A percentile compares a stretch with the other conserved stretches of the same genome.
phyloP scores from a whole-genome alignment of 106 monocot genomes.

The Allium fistulosum region DNA sequence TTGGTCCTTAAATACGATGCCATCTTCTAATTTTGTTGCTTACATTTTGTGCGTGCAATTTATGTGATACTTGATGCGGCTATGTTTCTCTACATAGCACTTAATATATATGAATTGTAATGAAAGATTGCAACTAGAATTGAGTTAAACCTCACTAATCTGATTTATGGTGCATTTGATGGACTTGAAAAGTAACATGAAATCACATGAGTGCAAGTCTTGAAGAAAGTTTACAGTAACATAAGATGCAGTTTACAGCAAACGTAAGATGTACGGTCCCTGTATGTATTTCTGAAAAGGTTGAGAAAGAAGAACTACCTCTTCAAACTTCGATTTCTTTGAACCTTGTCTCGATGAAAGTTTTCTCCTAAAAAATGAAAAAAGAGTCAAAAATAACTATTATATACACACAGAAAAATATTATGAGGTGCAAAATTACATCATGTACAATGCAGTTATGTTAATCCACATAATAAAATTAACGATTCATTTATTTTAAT shows the following conservation, averaged over 20 bases:
- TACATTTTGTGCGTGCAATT: no score
- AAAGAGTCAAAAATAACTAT: not conserved
- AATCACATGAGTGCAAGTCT: not conserved
- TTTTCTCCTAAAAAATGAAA: slow-evolving; percentile 4
- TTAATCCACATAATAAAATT: not conserved
- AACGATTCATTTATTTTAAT: not conserved
- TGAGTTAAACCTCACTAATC: not conserved
- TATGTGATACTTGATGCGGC: no score
- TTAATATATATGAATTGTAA: no score
- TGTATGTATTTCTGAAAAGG: not conserved
- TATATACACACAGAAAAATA: not conserved
- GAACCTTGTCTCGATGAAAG: no score
- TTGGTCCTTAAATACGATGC: no score
- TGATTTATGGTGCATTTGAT: not conserved
- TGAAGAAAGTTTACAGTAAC: not conserved
- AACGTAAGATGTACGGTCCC: not conserved
- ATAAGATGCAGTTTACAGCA: not conserved
- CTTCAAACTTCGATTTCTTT: not conserved
- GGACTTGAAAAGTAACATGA: not conserved
- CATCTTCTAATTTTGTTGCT: no score
- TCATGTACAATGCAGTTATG: not conserved
- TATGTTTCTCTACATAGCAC: no score
- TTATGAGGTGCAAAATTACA: not conserved
- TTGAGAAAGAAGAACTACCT: slow-evolving; percentile 1
- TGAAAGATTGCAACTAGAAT: no score